Base-by-base conservation (phyloP, 2,329 filamentous ascomycete genomes). In the Colletotrichum truncatum region DNA sequence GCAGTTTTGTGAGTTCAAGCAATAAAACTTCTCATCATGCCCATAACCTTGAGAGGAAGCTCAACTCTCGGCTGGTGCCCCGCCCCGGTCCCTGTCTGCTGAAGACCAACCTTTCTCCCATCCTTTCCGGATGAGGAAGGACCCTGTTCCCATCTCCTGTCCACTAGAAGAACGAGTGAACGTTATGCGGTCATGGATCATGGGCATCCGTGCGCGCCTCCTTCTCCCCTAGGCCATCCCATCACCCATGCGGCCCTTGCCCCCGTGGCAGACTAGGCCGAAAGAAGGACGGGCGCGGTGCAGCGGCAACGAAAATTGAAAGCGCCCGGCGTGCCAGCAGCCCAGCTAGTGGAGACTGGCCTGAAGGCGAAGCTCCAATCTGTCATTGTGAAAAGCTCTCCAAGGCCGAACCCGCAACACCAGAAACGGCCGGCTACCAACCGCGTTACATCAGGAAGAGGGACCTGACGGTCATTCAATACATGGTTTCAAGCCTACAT, bases 401-500 rank as follows among this genome's bases (percentile, higher is more conserved):
- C 56, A 32, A 61, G 48, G 28, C 55, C 46, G 41, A 61, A 28
- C 56, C 62, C 48, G 46, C 45, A 25, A 52, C 61, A 48, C 41
- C 23, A 65, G 57, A 65, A 62, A 55, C 49, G 43, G 43, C 43
- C 49, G 43, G 49, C 41, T 61, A 28, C 28, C 41, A 55, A 32
- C 57, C 23, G 25, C 32, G 51, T 62, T 62, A 38, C 57, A 65
- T 65, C 62, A 65, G 57, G 41, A 46, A 43, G 57, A 55, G 49
- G 52, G 43, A 62, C 57, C 57, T 62, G 62, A 62, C 62, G 56
- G 59, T 21, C 51, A 30, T 64, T 57, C 52, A 64, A 64, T 51
- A 64, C 64, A 57, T 53, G 62, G 43, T 64, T 64, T 66, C 59
- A 66, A 58, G 45, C 53, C 59, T 32, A 34, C n/a, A n/a, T n/a